These are phyloP conservation scores for Cordyceps farinosa DNA, from an alignment of 2,329 filamentous ascomycete genomes.

Conservation along the genomic window DNA sequence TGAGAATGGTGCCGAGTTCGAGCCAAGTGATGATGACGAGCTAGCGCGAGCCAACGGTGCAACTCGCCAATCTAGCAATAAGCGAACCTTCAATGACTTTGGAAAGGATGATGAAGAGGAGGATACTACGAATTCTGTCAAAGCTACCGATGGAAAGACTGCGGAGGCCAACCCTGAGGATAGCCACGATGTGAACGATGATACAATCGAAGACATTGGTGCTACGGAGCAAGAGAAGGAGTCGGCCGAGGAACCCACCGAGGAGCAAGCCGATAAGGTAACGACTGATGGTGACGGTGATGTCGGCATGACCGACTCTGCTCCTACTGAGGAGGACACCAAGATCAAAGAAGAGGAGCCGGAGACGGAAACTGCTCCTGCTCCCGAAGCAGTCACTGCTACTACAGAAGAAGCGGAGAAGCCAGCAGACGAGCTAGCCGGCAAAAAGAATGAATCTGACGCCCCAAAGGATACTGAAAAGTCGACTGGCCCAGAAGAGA, in stretches of 20 bases:
- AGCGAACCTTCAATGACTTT: conserved; percentile 52
- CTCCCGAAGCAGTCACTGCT: conserved; percentile 15
- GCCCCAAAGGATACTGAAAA: conserved; percentile 10
- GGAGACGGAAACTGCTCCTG: conserved; percentile 30
- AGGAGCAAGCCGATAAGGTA: conserved; percentile 25
- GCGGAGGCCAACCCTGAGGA: conserved; percentile 31
- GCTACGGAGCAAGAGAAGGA: conserved; percentile 29
- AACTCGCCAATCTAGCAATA: conserved; percentile 46
- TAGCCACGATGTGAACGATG: conserved; percentile 36
- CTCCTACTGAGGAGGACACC: conserved; percentile 29
- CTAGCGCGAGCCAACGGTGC: conserved; percentile 70
- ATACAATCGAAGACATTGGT: conserved; percentile 44
- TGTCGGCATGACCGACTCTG: conserved; percentile 47
- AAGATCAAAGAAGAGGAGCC: conserved; percentile 40
- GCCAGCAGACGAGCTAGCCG: conserved; percentile 15
- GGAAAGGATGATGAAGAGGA: conserved; percentile 42
- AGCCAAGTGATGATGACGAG: conserved; percentile 88
- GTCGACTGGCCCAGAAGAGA: conserved; percentile 19
- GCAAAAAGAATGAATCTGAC: background rate
- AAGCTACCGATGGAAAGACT: conserved; percentile 31
- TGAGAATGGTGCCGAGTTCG: conserved; percentile 73
- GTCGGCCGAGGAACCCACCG: conserved; percentile 19
- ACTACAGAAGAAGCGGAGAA: conserved; percentile 24
- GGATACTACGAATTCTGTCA: conserved; percentile 35
- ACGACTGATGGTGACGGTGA: conserved; percentile 48